A percentile compares a stretch with the other conserved stretches of the same genome.
Evolutionary conservation across 208 protist genomes (phyloP).

Genomic region (Sergeia podlipaevii): DNA sequence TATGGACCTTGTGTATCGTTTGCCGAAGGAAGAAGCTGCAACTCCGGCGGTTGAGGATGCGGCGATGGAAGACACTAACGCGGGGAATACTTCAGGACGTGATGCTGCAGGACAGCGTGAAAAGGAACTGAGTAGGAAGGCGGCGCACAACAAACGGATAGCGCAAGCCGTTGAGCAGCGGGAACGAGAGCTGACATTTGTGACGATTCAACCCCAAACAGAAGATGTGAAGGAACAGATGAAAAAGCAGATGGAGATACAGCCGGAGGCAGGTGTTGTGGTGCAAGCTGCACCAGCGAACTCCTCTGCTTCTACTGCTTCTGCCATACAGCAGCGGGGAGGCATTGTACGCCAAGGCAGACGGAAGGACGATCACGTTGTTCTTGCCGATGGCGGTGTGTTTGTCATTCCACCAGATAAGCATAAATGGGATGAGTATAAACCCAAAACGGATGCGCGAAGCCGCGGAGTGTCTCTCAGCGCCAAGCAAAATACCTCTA

Average conservation of each 20-base stretch:
- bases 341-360: not conserved
- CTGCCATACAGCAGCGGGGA: not conserved
- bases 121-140: too few species aligned
- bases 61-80: too few species aligned
- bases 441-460: too few species aligned
- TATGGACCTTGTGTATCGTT: too few species aligned
- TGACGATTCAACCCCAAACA: not conserved
- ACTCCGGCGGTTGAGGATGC: too few species aligned
- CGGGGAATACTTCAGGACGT: too few species aligned
- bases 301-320: not conserved
- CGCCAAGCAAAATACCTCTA: too few species aligned
- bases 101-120: too few species aligned
- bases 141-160: too few species aligned
- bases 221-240: not conserved
- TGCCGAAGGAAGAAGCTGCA: too few species aligned
- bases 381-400: constrained; percentile 51
- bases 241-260: constrained; percentile 12
- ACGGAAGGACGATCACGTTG: constrained; percentile 3
- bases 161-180: not conserved
- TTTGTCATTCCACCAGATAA: constrained; percentile 41
- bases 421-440: constrained; percentile 19
- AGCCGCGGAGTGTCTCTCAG: too few species aligned
- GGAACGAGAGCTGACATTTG: constrained; percentile 7
- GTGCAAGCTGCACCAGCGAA: constrained; percentile 16
- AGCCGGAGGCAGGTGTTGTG: constrained; percentile 32